A percentile compares a stretch with the other conserved stretches of the same genome.
phyloP scores from a whole-genome alignment of 192 early-diverging fungal species.

The Linnemannia exigua region DNA sequence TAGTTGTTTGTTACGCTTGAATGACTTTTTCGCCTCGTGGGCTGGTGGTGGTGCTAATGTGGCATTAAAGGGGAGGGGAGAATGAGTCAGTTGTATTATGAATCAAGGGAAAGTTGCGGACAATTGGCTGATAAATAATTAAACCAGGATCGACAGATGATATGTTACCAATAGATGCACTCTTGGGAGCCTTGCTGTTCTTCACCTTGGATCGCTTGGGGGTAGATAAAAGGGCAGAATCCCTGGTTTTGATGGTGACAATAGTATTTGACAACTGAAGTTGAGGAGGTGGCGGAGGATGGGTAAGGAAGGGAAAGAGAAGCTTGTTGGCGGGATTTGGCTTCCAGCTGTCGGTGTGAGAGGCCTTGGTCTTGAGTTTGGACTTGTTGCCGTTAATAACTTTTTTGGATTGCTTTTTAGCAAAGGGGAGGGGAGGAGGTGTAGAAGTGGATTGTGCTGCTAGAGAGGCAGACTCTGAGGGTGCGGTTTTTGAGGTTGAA shows the following conservation, averaged over 20 bases:
- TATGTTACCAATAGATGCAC: neutral
- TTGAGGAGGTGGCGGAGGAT: neutral
- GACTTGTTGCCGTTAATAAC: neutral
- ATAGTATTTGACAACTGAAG: neutral
- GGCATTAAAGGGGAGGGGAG: too few relatives aligned
- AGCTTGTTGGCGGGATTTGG: too few relatives aligned
- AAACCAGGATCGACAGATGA: neutral
- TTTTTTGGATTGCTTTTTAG: neutral
- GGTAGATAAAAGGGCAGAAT: neutral
- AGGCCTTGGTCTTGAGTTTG: neutral
- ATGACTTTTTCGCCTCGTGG: neutral
- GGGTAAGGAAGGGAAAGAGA: slow-evolving; percentile 2
- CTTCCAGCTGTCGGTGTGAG: too few relatives aligned
- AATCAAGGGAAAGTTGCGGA: neutral
- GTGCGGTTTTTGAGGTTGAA: neutral
- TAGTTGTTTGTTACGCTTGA: neutral
- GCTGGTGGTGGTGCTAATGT: neutral
- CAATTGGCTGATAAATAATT: neutral
- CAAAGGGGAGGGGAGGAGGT: neutral
- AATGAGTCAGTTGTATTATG: neutral
- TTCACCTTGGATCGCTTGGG: neutral
- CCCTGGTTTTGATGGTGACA: neutral
- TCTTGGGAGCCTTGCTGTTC: neutral
- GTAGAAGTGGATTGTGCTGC: neutral
- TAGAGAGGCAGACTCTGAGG: neutral